These are phyloP conservation scores for Cladosporium sp. DNA, from an alignment of 2,329 filamentous ascomycete genomes.

Conservation along the genomic window DNA sequence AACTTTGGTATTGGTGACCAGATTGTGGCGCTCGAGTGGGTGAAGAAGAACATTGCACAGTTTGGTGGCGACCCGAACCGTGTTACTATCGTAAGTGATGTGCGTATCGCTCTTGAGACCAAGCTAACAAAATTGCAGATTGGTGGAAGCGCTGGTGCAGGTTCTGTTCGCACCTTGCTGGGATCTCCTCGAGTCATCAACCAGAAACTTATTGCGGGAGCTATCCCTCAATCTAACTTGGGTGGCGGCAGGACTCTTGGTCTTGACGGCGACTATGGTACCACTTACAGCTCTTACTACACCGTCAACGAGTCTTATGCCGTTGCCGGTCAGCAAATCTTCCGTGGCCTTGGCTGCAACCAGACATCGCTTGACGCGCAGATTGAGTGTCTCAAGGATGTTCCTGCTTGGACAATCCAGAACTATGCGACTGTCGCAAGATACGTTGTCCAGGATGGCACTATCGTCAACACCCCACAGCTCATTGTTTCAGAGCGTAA, in stretches of 20 bases:
- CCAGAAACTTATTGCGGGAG: constrained; percentile 39
- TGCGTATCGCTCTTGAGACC: neutral
- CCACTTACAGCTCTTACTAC: constrained; percentile 53
- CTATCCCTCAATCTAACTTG: constrained; percentile 46
- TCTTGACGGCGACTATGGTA: constrained; percentile 50
- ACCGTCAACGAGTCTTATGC: constrained; percentile 49
- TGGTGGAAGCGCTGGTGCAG: constrained; percentile 48
- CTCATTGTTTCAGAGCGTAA: constrained; percentile 42
- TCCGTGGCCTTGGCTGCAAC: constrained; percentile 48
- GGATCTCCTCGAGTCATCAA: constrained; percentile 44
- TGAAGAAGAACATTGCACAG: constrained; percentile 38
- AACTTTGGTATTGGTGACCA: constrained; percentile 51
- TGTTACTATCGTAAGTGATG: constrained; percentile 35
- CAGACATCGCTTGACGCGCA: constrained; percentile 39
- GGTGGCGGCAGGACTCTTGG: constrained; percentile 53
- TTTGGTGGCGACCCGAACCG: constrained; percentile 44
- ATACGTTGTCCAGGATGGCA: constrained; percentile 54
- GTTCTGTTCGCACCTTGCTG: constrained; percentile 50
- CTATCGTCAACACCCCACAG: constrained; percentile 46
- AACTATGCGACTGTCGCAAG: constrained; percentile 39
- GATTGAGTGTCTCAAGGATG: constrained; percentile 48
- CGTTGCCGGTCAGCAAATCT: constrained; percentile 46
- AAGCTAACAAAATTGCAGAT: constrained; percentile 17
- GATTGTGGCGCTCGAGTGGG: constrained; percentile 45
- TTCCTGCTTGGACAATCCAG: constrained; percentile 40